phyloP scores from a whole-genome alignment of 306 rosid genomes.

The Cucurbita ficifolia region DNA sequence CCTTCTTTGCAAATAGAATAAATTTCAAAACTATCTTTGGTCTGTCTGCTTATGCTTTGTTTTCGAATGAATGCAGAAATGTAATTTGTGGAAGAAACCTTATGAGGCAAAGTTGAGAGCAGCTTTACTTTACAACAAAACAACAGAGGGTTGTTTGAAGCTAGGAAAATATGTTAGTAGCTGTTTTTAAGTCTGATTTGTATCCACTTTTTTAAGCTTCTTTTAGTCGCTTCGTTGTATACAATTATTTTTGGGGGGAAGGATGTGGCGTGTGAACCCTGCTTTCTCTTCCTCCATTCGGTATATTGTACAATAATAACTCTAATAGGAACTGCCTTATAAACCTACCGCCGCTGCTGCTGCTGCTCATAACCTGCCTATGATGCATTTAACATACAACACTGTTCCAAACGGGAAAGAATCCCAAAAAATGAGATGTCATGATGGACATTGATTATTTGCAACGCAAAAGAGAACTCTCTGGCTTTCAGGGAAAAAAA shows the following conservation, averaged over 20 bases:
- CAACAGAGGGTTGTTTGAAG: not conserved
- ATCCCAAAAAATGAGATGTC: not conserved
- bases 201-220: not conserved
- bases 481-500: not conserved
- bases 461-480: not conserved
- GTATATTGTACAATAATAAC: not conserved
- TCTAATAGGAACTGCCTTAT: not conserved
- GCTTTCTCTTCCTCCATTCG: not conserved
- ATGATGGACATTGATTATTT: not conserved
- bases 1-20: too few relatives aligned
- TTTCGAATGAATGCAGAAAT: not conserved
- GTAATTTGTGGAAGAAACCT: slow-evolving; percentile 6
- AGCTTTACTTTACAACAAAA: not conserved
- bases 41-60: not conserved
- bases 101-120: not conserved
- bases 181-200: not conserved
- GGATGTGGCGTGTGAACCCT: not conserved
- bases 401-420: not conserved
- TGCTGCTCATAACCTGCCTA: not conserved
- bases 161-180: not conserved
- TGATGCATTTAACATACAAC: not conserved
- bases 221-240: not conserved
- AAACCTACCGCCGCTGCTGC: not conserved
- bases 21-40: not conserved
- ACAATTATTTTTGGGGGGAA: not conserved